Base-by-base conservation (phyloP, 306 rosid species). In the Elaeagnus macrophylla region DNA sequence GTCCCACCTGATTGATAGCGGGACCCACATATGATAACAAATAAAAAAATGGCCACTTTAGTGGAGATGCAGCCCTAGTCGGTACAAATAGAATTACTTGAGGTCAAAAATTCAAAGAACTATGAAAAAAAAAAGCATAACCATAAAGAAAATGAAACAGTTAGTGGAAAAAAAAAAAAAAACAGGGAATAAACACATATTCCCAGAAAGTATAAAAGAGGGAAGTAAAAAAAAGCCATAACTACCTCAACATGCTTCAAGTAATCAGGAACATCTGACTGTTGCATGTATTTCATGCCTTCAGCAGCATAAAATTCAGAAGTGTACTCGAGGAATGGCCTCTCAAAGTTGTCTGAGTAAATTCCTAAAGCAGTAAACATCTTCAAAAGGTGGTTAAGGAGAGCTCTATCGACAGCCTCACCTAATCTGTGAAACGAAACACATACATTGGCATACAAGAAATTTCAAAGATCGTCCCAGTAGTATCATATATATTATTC, bases 351-450 rank as follows among this genome's bases (percentile, higher is more conserved):
- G 70, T 87, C 96, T 15, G 77, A 74, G 71, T 93, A 93, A 60
- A 93, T 93, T 73, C 99, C 99, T 73, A 93, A 55, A 17, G 96
- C 93, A 54, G 95, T 88, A 56, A 93, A 93, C 99, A 93, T 93
- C 87, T 87, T 93, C 71, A 85, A 68, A 51, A 93, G 99, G 76
- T 93, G 99, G 80, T 84, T 93, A 59, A 93, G 94, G 71, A 88
- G 95, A 57, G 90, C 86, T 72, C 96, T 84, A 68, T 82, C 83
- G 72, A 88, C 94, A 20, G 96, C 81, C 81, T 93, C 96, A 72
- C 99, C 99, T 73, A 82, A 73, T 75, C 96, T 93, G 94, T 37
- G 69, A 69, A 49, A 49, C 51, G 75, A 74, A 59, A 39, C 32
- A 61, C 62, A 73, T 47, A 63, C 67, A 57, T 56, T 67, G 37